phyloP scores from a whole-genome alignment of 768 basidiomycete species.

The Panaeolus cyanescens region DNA sequence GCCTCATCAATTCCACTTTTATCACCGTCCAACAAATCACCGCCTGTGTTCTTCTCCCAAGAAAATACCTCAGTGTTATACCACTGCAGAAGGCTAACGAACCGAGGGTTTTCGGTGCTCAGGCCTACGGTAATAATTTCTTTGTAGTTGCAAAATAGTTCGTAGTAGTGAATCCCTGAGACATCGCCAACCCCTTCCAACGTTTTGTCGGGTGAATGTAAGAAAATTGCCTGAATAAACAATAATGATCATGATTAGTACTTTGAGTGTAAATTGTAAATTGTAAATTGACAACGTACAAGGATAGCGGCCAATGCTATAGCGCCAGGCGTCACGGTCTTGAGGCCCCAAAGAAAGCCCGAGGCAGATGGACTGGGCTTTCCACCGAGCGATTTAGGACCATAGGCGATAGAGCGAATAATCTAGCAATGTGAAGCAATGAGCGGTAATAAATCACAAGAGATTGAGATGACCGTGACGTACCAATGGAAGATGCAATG shows the following conservation, averaged over 20 bases:
- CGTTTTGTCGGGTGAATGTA: neutral
- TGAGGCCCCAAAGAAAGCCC: neutral
- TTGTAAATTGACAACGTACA: neutral
- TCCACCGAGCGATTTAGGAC: neutral
- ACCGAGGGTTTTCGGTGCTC: neutral
- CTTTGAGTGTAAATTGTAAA: too few relatives aligned
- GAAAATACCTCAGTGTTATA: neutral
- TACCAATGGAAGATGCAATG: neutral
- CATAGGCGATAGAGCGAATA: slow-evolving; percentile 2
- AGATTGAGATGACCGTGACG: neutral
- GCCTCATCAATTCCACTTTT: too few relatives aligned
- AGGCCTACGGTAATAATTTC: neutral
- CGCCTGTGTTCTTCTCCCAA: too few relatives aligned
- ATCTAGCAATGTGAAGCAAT: slow-evolving; percentile 3
- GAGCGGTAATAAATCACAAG: too few relatives aligned
- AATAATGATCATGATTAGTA: neutral
- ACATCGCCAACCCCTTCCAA: neutral
- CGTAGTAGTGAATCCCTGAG: neutral
- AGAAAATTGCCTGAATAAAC: neutral
- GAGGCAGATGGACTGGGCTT: neutral
- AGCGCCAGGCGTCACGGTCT: neutral
- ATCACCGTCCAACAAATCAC: too few relatives aligned
- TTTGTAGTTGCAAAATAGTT: neutral
- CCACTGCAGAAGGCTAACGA: neutral
- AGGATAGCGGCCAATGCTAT: neutral